Evolutionary conservation across 345 rosid species (phyloP).

Genomic region (Gossypium stocksii): DNA sequence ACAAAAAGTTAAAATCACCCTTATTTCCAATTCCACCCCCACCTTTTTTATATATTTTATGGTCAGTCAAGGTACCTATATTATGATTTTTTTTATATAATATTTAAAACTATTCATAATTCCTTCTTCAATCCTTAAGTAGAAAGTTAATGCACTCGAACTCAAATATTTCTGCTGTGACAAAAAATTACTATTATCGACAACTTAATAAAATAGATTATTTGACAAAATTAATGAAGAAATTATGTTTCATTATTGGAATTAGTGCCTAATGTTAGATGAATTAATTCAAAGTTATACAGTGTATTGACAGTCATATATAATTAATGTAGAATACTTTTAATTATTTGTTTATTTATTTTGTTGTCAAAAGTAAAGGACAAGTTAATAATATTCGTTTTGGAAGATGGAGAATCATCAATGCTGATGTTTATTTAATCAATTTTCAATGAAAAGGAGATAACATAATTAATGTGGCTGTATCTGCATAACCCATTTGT

Average conservation of each 20-base stretch:
- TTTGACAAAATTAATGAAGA: too few species aligned
- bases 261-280: slow-evolving; percentile 5
- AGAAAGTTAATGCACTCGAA: fast-evolving
- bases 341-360: background rate
- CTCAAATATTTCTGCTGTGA: fast-evolving
- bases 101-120: fast-evolving
- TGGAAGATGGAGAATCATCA: slow-evolving; percentile 27
- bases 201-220: too few species aligned
- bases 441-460: slow-evolving; percentile 8
- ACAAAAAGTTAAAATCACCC: background rate
- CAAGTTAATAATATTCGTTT: slow-evolving; percentile 21
- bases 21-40: background rate
- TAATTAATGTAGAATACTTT: background rate
- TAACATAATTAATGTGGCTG: slow-evolving; percentile 7
- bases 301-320: background rate
- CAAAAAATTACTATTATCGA: too few species aligned
- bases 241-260: background rate
- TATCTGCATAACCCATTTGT: background rate
- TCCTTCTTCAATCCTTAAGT: fast-evolving
- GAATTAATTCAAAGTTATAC: background rate
- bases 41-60: background rate
- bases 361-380: background rate
- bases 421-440: slow-evolving; percentile 17
- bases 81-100: too few species aligned
- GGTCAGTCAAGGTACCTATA: too few species aligned